Evolutionary conservation across 371 early-diverging fungal genomes (phyloP).

Genomic region (Furculomyces boomerangus): DNA sequence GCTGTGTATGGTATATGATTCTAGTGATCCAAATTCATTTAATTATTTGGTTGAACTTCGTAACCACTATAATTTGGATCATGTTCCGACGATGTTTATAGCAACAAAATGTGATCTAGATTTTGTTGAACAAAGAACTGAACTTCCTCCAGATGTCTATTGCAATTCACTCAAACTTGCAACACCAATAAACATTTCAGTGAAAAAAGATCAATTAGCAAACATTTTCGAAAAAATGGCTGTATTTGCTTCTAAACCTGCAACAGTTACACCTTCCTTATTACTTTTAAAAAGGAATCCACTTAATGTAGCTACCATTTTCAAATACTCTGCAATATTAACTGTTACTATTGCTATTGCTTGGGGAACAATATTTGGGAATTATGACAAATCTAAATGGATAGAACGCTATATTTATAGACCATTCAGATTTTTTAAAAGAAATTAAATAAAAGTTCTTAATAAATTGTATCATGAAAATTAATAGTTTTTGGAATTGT

Average conservation of each 20-base stretch:
- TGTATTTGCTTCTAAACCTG: constrained; percentile 12
- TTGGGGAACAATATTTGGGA: background rate
- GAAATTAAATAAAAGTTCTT: background rate
- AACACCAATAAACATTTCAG: constrained; percentile 74
- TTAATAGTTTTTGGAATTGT: too few relatives aligned
- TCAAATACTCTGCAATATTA: background rate
- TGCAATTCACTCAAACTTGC: constrained; percentile 68
- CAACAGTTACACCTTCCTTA: background rate
- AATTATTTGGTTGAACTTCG: constrained; percentile 67
- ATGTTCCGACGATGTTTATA: constrained; percentile 74
- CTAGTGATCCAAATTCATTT: constrained; percentile 84
- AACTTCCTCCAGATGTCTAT: constrained; percentile 77
- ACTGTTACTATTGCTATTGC: background rate
- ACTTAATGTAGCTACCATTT: background rate
- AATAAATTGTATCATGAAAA: background rate
- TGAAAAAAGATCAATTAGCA: constrained; percentile 64
- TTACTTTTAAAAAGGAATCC: background rate
- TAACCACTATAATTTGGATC: constrained; percentile 62
- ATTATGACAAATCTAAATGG: background rate
- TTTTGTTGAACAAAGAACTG: constrained; percentile 49
- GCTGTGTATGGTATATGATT: constrained; percentile 84
- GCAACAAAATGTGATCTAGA: constrained; percentile 88
- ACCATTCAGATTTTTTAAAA: constrained; percentile 1
- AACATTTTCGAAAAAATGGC: constrained; percentile 69
- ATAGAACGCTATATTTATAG: background rate